phyloP scores from a whole-genome alignment of 495 filamentous ascomycete genomes.

The Terfezia boudieri region DNA sequence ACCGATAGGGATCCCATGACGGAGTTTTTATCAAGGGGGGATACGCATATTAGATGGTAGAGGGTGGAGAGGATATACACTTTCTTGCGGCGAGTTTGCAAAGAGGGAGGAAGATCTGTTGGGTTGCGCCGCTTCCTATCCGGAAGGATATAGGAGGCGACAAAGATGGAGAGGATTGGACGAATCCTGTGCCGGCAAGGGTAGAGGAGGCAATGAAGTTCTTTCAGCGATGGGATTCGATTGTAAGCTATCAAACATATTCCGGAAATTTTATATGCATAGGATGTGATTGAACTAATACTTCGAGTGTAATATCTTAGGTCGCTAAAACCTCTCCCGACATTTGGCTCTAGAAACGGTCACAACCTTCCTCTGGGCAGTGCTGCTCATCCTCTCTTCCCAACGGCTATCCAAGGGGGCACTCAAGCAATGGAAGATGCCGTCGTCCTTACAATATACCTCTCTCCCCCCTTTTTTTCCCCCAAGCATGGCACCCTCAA shows the following conservation, averaged over 20 bases:
- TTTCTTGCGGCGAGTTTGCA: conserved; percentile 40
- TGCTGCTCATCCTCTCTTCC: conserved; percentile 50
- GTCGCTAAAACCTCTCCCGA: conserved; percentile 33
- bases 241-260: conserved; percentile 2
- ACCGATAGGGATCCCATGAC: conserved; percentile 36
- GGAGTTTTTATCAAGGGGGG: conserved; percentile 39
- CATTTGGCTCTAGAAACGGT: conserved; percentile 36
- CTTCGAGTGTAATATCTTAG: conserved; percentile 17
- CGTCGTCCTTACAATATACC: conserved; percentile 38
- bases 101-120: conserved; percentile 41
- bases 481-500: not conserved
- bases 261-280: conserved; percentile 25
- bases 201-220: conserved; percentile 35
- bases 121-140: conserved; percentile 39
- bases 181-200: conserved; percentile 27
- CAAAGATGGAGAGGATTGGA: not conserved
- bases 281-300: conserved; percentile 7
- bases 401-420: conserved; percentile 48
- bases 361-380: conserved; percentile 46
- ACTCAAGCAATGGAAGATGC: conserved; percentile 56
- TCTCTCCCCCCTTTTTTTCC: conserved; percentile 23
- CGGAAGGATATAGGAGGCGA: not conserved
- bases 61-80: conserved; percentile 34
- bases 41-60: conserved; percentile 36
- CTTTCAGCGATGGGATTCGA: conserved; percentile 42